Percentiles rank a stretch among this genome's conserved stretches.
Evolutionary conservation across 345 rosid species (phyloP).

Genomic region (Pugionium cornutum): DNA sequence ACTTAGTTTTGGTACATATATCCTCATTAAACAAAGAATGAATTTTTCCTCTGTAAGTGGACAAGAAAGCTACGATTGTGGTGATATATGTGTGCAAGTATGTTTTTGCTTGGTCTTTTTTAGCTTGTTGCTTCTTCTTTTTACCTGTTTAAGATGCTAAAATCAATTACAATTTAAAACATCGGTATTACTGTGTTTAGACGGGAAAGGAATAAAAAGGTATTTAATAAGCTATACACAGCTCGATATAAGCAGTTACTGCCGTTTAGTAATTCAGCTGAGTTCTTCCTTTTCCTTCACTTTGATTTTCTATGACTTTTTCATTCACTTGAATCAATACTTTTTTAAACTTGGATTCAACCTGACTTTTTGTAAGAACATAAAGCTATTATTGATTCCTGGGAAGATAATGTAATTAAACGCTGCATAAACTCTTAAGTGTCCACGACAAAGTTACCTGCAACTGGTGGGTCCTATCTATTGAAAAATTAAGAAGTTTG

Average conservation of each 20-base stretch:
- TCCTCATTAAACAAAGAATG: conserved; percentile 12
- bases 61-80: conserved; percentile 21
- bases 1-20: conserved; percentile 1
- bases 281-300: background rate
- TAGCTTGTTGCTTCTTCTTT: conserved; percentile 28
- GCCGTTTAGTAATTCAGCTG: background rate
- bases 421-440: conserved; percentile 27
- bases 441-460: conserved; percentile 39
- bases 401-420: conserved; percentile 19
- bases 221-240: conserved; percentile 8
- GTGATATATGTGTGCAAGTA: conserved; percentile 7
- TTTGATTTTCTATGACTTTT: background rate
- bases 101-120: conserved; percentile 19
- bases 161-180: background rate
- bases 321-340: background rate
- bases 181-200: conserved; percentile 14
- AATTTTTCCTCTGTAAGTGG: conserved; percentile 11
- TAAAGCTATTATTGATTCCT: conserved; percentile 31
- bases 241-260: conserved; percentile 2
- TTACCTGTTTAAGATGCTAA: background rate
- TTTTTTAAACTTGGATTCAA: conserved; percentile 11
- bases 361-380: conserved; percentile 23
- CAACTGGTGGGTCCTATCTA: conserved; percentile 39
- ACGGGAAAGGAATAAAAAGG: background rate
- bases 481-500: conserved; percentile 26